phyloP scores from a whole-genome alignment of 495 filamentous ascomycete species.

The Annulohypoxylon stygium region DNA sequence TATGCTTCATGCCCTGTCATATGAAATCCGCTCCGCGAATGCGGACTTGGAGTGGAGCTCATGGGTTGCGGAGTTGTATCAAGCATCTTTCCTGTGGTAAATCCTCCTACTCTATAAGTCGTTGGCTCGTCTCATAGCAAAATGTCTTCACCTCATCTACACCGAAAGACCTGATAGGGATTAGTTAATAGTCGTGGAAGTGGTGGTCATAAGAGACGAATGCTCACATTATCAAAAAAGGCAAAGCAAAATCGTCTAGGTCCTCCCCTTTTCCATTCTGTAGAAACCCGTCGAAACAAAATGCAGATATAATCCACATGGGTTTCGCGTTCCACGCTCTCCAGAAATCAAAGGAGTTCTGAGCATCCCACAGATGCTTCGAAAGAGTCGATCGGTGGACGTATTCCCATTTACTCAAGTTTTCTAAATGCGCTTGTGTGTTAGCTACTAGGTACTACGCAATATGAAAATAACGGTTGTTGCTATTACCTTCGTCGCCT shows the following conservation, averaged over 20 bases:
- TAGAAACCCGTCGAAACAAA: conserved; percentile 44
- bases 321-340: conserved; percentile 48
- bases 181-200: background rate
- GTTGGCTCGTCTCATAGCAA: conserved; percentile 41
- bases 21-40: conserved; percentile 19
- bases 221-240: conserved; percentile 43
- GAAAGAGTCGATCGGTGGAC: conserved; percentile 46
- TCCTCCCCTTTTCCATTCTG: conserved; percentile 42
- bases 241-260: conserved; percentile 44
- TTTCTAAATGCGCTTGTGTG: conserved; percentile 15
- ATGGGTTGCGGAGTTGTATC: conserved; percentile 30
- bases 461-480: background rate
- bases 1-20: background rate
- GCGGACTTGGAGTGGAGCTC: conserved; percentile 22
- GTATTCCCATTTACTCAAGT: conserved; percentile 34
- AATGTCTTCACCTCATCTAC: conserved; percentile 45
- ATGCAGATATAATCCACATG: conserved; percentile 40
- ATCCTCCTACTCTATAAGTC: conserved; percentile 12
- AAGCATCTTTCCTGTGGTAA: background rate
- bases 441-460: background rate
- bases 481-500: conserved; percentile 22
- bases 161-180: conserved; percentile 31
- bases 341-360: conserved; percentile 46
- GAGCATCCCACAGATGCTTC: conserved; percentile 43
- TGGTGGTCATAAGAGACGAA: background rate